Conservation (phyloP, 805 yeast species). For the Yamadazyma phyllophila region DNA sequence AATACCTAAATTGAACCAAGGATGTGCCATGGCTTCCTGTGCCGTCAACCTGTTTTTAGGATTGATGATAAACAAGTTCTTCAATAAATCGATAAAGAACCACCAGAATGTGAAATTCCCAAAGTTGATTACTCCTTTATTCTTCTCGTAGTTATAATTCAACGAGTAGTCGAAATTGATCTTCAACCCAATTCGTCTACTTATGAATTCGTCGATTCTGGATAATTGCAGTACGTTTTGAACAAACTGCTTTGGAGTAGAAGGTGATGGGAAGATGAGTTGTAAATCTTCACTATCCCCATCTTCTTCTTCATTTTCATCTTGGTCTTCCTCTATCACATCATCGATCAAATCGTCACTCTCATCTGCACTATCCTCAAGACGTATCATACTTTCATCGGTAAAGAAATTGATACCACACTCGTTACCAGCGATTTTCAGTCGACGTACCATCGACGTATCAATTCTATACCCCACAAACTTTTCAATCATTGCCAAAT, state of each 20-base stretch:
- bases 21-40: conserved; percentile 42
- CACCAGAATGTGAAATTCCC: conserved; percentile 82
- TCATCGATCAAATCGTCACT: conserved; percentile 6
- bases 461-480: conserved; percentile 59
- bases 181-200: conserved; percentile 38
- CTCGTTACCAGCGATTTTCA: conserved; percentile 36
- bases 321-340: conserved; percentile 14
- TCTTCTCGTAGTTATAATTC: conserved; percentile 36
- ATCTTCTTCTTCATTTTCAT: conserved; percentile 9
- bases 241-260: conserved; percentile 39
- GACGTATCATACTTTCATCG: conserved; percentile 8
- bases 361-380: conserved; percentile 10
- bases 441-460: conserved; percentile 33
- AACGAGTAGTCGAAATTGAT: conserved; percentile 40
- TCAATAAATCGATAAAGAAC: conserved; percentile 52
- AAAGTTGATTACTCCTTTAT: conserved; percentile 43
- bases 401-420: conserved; percentile 42
- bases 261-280: conserved; percentile 37
- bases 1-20: conserved; percentile 48
- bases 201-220: conserved; percentile 44
- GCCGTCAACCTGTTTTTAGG: conserved; percentile 41
- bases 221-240: conserved; percentile 39
- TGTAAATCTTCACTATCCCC: conserved; percentile 23
- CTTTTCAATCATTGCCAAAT: conserved; percentile 90
- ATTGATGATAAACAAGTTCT: conserved; percentile 37